Conservation (phyloP, 2,329 filamentous ascomycete species). For the Colletotrichum agaves region DNA sequence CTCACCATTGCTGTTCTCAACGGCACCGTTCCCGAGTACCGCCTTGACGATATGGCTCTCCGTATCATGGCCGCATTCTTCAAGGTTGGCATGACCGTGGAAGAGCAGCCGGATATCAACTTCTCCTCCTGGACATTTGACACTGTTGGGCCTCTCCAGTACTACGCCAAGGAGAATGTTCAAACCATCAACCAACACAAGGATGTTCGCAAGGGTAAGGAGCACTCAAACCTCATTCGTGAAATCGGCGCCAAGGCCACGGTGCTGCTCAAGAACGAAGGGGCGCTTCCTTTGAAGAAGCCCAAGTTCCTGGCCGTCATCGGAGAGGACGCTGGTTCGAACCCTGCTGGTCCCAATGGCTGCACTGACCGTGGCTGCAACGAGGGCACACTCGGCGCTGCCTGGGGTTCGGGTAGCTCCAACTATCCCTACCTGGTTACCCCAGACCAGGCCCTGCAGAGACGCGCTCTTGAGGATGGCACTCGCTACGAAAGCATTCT, state of each 20-base stretch:
- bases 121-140: constrained; percentile 89
- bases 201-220: constrained; percentile 76
- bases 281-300: constrained; percentile 79
- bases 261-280: constrained; percentile 89
- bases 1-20: constrained; percentile 89
- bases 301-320: constrained; percentile 82
- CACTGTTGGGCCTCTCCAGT: constrained; percentile 77
- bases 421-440: constrained; percentile 82
- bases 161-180: constrained; percentile 68
- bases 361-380: constrained; percentile 75
- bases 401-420: constrained; percentile 81
- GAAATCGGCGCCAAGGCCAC: constrained; percentile 82
- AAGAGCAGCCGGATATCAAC: constrained; percentile 69
- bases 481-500: constrained; percentile 73
- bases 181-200: constrained; percentile 82
- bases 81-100: constrained; percentile 69
- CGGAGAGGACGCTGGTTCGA: constrained; percentile 85
- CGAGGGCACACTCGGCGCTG: constrained; percentile 74
- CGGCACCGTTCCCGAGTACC: constrained; percentile 86
- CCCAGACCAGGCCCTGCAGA: constrained; percentile 76
- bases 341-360: constrained; percentile 79
- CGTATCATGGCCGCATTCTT: constrained; percentile 80
- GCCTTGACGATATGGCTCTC: constrained; percentile 91
- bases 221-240: constrained; percentile 77
- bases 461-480: constrained; percentile 69